Base-by-base conservation (phyloP, 352 stramenopile genomes). In the Phytophthora megakarya region DNA sequence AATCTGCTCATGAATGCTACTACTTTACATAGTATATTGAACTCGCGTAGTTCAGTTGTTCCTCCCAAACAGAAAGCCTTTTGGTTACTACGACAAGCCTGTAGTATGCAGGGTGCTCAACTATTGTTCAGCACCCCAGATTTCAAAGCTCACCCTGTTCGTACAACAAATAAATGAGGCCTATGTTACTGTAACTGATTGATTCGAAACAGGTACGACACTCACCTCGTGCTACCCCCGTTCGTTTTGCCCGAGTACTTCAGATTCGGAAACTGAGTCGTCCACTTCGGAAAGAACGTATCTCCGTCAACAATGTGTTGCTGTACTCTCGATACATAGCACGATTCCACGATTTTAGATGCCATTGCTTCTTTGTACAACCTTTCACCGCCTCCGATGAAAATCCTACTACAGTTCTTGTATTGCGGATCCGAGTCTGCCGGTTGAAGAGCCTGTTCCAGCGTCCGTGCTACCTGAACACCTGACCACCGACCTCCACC, bases 301-400 rank as follows among this genome's bases (percentile, higher is more conserved):
- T 92, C 79, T 22, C 75, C 84, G 44, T 66, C 78, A 7, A 5
- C 30, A 46, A 90, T 68, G 21, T 69, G 43, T 13, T 26, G 46
- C 23, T 91, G 78, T 13, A 93, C 79, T 42, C 84, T 76, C 38
- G 84, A 80, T 56, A 93, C 45, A 57, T 86, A 85, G 60, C 78
- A 89, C 3, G 75, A 82, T 33, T 88, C 76, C 5, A 73, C 71
- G 9, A 85, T 55, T 32, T 75, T 38, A 10, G 69, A 35, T 13
- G 43, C 50, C 50, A 92, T 73, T 18, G 81, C 84, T 58, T 92
- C 84, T 16, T 51, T 61, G 61, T 84, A 93, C 25, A 93, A 61
- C 28, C 52, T 70, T 59, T 90, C 54, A 18, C 84, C 84, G 9
- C 84, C 84, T 15, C 79, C 76, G 12, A 93, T 72, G 56, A 89